Conservation (phyloP, 139 green algal genomes). For the Bryopsis sp. region DNA sequence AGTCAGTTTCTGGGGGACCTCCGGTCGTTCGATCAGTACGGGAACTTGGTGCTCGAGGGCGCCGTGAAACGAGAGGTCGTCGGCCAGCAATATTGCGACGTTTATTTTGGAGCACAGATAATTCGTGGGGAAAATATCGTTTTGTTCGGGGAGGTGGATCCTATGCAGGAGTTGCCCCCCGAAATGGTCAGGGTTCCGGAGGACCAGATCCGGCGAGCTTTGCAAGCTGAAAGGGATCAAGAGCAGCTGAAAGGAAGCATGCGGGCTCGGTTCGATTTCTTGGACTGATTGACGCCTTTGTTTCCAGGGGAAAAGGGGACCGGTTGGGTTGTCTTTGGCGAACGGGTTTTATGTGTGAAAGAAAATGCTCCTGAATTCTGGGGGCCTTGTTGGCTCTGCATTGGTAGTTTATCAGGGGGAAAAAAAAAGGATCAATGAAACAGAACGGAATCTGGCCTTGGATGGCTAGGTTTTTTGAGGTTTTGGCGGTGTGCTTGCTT, state of each 20-base stretch:
- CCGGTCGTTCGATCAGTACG: slow-evolving; percentile 67
- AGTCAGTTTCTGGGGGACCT: slow-evolving; percentile 53
- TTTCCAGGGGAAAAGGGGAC: no score
- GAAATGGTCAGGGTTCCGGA: slow-evolving; percentile 42
- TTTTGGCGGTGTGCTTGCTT: no score
- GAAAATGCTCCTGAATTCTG: no score
- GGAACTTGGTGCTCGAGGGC: slow-evolving; percentile 67
- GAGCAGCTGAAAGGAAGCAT: slow-evolving; percentile 62
- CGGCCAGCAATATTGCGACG: slow-evolving; percentile 58
- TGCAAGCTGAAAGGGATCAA: slow-evolving; percentile 60
- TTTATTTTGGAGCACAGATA: slow-evolving; percentile 61
- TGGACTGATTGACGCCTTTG: no score
- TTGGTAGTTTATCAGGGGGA: no score
- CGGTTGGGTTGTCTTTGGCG: no score
- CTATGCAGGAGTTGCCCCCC: slow-evolving; percentile 40
- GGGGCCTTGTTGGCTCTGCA: no score
- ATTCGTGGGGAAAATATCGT: slow-evolving; percentile 77
- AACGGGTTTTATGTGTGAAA: no score
- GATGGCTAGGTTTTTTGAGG: no score
- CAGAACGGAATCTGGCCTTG: no score
- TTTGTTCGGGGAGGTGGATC: slow-evolving; percentile 67
- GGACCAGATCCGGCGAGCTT: slow-evolving; percentile 48
- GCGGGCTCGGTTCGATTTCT: slow-evolving; percentile 28
- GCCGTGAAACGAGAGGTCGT: slow-evolving; percentile 70
- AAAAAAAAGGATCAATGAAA: no score